These are phyloP conservation scores for Platanthera guangdongensis DNA, from an alignment of 106 monocot species.

Conservation along the genomic window DNA sequence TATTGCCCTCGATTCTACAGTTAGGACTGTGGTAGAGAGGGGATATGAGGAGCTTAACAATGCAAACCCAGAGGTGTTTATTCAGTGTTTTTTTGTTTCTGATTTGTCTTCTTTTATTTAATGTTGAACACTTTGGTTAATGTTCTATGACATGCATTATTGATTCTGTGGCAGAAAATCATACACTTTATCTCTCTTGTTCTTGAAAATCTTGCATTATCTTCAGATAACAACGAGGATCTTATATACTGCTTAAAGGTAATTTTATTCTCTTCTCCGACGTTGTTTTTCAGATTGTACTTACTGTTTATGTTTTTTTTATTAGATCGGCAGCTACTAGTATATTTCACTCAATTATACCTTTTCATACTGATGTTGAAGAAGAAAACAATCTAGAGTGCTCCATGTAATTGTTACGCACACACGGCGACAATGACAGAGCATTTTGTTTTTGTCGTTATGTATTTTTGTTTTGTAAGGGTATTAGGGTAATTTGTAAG, in stretches of 20 bases:
- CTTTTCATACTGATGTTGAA: neutral
- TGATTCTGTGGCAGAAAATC: slow-evolving; percentile 69
- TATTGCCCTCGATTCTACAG: slow-evolving; percentile 90
- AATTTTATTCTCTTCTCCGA: slow-evolving; percentile 1
- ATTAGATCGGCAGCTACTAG: neutral
- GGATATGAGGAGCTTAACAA: slow-evolving; percentile 77
- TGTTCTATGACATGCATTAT: neutral
- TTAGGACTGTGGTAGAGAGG: slow-evolving; percentile 83
- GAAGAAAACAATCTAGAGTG: neutral
- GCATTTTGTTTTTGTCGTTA: no score
- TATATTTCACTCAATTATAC: neutral
- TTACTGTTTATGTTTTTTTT: neutral
- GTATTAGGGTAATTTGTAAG: no score
- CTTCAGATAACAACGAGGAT: slow-evolving; percentile 89
- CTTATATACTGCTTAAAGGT: slow-evolving; percentile 93
- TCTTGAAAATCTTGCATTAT: slow-evolving; percentile 92
- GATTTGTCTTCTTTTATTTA: slow-evolving; percentile 1
- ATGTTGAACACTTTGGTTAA: neutral
- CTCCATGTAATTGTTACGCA: neutral
- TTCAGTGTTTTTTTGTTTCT: neutral
- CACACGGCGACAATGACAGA: no score
- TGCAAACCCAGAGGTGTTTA: slow-evolving; percentile 69
- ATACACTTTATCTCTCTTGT: slow-evolving; percentile 81
- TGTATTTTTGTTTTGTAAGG: no score
- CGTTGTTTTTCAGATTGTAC: neutral